Evolutionary conservation across 768 basidiomycete genomes (phyloP).

Genomic region (Hericium coralloides): DNA sequence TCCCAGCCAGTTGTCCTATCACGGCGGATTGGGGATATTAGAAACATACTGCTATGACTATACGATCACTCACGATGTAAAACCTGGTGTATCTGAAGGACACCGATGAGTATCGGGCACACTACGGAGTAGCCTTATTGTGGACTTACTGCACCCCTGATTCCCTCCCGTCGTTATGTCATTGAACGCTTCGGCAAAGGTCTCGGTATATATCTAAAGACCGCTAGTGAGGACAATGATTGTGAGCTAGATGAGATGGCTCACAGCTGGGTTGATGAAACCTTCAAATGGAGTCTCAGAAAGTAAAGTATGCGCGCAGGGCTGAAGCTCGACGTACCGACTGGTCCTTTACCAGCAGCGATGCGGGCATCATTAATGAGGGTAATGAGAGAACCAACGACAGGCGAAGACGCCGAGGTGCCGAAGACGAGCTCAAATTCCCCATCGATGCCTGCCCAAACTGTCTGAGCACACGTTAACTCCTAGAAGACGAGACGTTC

Average conservation of each 20-base stretch:
- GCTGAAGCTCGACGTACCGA: slow-evolving; percentile 12
- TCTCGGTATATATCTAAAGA: slow-evolving; percentile 13
- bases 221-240: neutral
- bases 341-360: slow-evolving; percentile 23
- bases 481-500: neutral
- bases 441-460: slow-evolving; percentile 19
- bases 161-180: slow-evolving; percentile 19
- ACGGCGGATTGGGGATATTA: too few relatives aligned
- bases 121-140: neutral
- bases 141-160: slow-evolving; percentile 12
- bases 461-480: neutral
- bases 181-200: slow-evolving; percentile 16
- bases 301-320: neutral
- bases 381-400: slow-evolving; percentile 25
- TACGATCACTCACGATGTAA: slow-evolving; percentile 13
- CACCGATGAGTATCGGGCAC: neutral
- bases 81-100: slow-evolving; percentile 13
- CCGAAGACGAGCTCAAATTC: slow-evolving; percentile 24
- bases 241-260: slow-evolving; percentile 4
- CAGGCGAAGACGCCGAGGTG: slow-evolving; percentile 29
- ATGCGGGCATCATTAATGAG: slow-evolving; percentile 30
- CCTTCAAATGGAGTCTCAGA: slow-evolving; percentile 1
- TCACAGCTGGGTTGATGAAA: slow-evolving; percentile 58
- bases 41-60: too few relatives aligned
- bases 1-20: slow-evolving; percentile 17